A percentile compares a stretch with the other conserved stretches of the same genome.
phyloP scores from a whole-genome alignment of 306 rosid genomes.

The Quercus parvula region DNA sequence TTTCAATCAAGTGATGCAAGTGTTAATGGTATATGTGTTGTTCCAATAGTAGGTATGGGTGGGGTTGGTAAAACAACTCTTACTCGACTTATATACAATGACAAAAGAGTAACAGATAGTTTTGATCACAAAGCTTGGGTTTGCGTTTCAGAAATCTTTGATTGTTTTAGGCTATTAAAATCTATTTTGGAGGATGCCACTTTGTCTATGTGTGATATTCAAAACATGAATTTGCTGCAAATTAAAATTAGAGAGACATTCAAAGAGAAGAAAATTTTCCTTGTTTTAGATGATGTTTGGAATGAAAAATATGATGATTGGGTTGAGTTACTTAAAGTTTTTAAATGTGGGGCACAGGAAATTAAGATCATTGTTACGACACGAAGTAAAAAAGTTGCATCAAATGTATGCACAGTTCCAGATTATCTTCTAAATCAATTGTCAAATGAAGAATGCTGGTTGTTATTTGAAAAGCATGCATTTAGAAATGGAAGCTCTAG shows the following conservation, averaged over 20 bases:
- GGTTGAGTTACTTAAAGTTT: constrained; percentile 1
- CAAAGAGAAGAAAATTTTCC: not conserved
- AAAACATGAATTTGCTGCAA: not conserved
- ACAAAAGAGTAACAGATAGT: not conserved
- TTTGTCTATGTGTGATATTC: not conserved
- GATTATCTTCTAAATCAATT: not conserved
- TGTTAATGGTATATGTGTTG: too few relatives aligned
- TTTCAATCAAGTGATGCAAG: too few relatives aligned
- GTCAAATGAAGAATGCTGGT: not conserved
- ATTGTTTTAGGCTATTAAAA: not conserved
- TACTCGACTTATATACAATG: not conserved
- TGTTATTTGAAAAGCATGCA: constrained; percentile 7
- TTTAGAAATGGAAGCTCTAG: not conserved
- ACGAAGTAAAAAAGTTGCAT: not conserved
- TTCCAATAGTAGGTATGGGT: too few relatives aligned
- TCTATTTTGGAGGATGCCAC: not conserved
- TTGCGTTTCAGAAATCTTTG: constrained; percentile 1
- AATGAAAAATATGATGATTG: not conserved
- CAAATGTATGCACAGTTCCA: not conserved
- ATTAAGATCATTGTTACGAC: constrained; percentile 5
- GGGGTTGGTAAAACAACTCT: not conserved
- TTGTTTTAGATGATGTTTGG: constrained; percentile 25
- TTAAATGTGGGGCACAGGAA: constrained; percentile 5
- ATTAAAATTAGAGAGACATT: not conserved
- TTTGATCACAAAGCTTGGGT: constrained; percentile 1